Base-by-base conservation (phyloP, 306 rosid genomes). In the Rosa multiflora region DNA sequence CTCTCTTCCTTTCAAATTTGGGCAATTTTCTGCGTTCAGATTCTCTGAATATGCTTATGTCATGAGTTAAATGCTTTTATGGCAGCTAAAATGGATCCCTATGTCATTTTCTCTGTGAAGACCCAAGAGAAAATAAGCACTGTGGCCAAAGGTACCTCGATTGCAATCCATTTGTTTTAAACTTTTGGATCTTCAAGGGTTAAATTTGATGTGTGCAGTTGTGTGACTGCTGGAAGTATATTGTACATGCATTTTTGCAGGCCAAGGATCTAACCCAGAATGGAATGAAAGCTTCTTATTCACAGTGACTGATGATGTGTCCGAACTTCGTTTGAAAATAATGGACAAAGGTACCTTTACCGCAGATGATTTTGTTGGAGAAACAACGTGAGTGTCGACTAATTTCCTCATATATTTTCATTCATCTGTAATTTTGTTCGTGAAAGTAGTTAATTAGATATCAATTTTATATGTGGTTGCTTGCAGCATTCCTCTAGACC, bases 201-300 rank as follows among this genome's bases (percentile, higher is more conserved):
- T 61, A 1, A 23, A 53, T 8, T 56, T 23, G 37, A 11, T 62
- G 37, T 5, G 40, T 4, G 8, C 8, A 29, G 5, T 32, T 42
- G 47, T 2, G 43, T 64, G 40, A 23, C 18, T 29, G 5, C 15
- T 62, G 40, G 40, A 29, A 29, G 13, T 63, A 32, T 13, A 35
- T 63, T 13, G n/a, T 11, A 35, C n/a, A 32, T 64, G 70, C 21
- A 14, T 14, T 21, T 64, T 64, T 80, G 75, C 85, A 91, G 98
- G 88, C 9, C 47, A 91, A 80, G 96, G 97, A 46, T 39, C 81
- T 18, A 76, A 88, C 3, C 94, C 96, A n/a, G 89, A 91, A 49
- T 93, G 98, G 98, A 91, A 91, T 11, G 98, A 93, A 76, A 88
- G 7, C 58, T 93, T 93, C 82, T 75, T 89, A 12, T 93, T 91